Base-by-base conservation (phyloP, 345 rosid genomes). In the Geranium brycei region DNA sequence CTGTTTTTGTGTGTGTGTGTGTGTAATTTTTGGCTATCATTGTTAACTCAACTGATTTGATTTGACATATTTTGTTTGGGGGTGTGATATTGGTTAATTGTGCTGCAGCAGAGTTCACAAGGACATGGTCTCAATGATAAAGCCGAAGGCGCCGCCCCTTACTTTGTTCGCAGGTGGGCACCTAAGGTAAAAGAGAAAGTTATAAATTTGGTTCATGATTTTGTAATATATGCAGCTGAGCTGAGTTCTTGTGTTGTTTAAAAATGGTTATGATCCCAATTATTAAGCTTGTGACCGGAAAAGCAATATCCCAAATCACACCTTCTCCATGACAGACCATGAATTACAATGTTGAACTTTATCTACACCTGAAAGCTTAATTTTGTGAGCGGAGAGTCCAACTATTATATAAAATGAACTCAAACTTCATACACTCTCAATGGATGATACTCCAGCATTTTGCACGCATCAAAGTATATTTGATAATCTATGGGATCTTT, bases 151-250 rank as follows among this genome's bases (percentile, higher is more conserved):
- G 67, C 69, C 12, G 65, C 89, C 72, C 88, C 95, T 57, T 95
- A 84, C 86, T 91, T 91, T 67, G 97, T 95, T 23, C 96, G 97
- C 91, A 87, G 99, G 95, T 88, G 97, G 97, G 92, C 96, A 72
- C 83, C 88, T 77, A 82, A 91, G 99, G 99, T 95, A 95, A 83
- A 81, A 68, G 59, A 30, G 59, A 30, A 63, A n/a, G 10, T 59
- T 40, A n/a, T 58, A 62, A 40, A 65, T 35, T 35, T 35, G 28
- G 41, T 14, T 15, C 16, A 23, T 19, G 19, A 16, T 19, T 19
- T 18, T 19, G 18, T 59, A 14, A 8, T 31, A 5, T 59, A 19
- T 16, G 4, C 19, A 19, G 8, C 31, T 19, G 28, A 19, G 18
- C 8, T 19, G 61, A 12, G 61, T 19, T 59, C 53, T 16, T 59